Evolutionary conservation across 75 land plant genomes (phyloP), one percentile per base, ranked within the genome.

Genomic region (Cunninghamia lanceolata): DNA sequence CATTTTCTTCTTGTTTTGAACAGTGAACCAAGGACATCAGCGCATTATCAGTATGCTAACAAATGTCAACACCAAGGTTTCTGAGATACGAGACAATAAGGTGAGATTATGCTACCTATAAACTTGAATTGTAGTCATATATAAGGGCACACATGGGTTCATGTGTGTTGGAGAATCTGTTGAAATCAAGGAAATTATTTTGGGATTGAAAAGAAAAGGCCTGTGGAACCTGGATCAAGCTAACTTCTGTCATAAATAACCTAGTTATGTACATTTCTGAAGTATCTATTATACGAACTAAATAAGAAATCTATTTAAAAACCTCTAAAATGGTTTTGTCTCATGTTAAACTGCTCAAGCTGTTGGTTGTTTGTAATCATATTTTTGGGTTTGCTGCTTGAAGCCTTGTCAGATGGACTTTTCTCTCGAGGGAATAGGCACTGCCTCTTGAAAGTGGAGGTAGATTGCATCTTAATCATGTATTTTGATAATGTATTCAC

Each of bases 1-100:
- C 9, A 39, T 78, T 40, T 36, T 76, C 10, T 78, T 78, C 40
- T 75, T 75, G 40, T 39, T 40, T 40, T 39, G 43, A 78, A 45
- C 81, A 78, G 81, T 78, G 42, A 2, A 39, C 1, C 42, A 78
- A 78, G 81, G 81, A 78, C 81, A 42, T 42, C 28, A 78, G 25
- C 45, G n/a, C 30, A 78, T 78, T 21, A 21, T 8, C 11, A 78
- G 45, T 40, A 21, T 42, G 45, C 25, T 78, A 78, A 40, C 42
- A 42, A 78, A 42, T 78, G n/a, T 9, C n/a, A 78, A 42, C n/a
- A 40, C 28, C n/a, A 78, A 78, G 81, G 28, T 78, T 40, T 40
- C 47, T 78, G 81, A 78, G 43, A 40, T 78, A 78, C 47, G 45
- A 25, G 81, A 78, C 81, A 78, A 42, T 78, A 78, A 78, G 45